phyloP scores from a whole-genome alignment of 352 stramenopile species.

The Pythium sukuiense region DNA sequence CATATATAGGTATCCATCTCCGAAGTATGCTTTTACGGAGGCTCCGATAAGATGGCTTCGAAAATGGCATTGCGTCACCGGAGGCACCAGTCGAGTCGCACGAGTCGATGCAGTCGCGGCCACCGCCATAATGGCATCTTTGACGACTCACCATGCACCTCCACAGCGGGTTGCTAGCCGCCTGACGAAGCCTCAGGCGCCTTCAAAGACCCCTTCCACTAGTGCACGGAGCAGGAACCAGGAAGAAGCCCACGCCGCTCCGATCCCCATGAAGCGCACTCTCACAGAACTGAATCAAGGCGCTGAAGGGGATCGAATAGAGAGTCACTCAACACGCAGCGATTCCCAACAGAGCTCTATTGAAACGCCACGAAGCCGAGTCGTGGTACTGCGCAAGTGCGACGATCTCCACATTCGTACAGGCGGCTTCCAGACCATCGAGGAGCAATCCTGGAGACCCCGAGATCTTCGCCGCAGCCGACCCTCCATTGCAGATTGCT shows the following conservation, averaged over 20 bases:
- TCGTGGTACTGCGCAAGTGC: constrained; percentile 63
- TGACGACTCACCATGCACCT: not conserved
- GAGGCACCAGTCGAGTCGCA: not conserved
- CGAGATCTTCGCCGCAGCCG: constrained; percentile 23
- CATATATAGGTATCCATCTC: not conserved
- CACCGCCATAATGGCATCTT: constrained; percentile 4
- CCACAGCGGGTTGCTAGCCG: constrained; percentile 1
- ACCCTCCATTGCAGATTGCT: constrained; percentile 7
- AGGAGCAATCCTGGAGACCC: constrained; percentile 48
- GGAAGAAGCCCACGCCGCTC: not conserved
- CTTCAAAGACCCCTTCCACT: not conserved
- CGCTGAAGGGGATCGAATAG: constrained; percentile 10
- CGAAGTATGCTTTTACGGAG: not conserved
- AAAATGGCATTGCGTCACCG: not conserved
- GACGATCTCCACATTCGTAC: constrained; percentile 67
- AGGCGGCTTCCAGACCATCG: constrained; percentile 79
- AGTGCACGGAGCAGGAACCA: constrained; percentile 6
- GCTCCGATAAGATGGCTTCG: constrained; percentile 18
- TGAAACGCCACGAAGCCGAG: constrained; percentile 5
- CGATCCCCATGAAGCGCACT: constrained; percentile 1
- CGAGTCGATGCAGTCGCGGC: not conserved
- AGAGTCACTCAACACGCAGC: not conserved
- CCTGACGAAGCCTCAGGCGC: constrained; percentile 18
- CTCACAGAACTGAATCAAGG: not conserved
- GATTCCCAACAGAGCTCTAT: too few relatives aligned